Evolutionary conservation across 1,284 basidiomycete genomes (phyloP), one percentile per base, ranked within the genome.

Genomic region (Butyriboletus appendiculatus): DNA sequence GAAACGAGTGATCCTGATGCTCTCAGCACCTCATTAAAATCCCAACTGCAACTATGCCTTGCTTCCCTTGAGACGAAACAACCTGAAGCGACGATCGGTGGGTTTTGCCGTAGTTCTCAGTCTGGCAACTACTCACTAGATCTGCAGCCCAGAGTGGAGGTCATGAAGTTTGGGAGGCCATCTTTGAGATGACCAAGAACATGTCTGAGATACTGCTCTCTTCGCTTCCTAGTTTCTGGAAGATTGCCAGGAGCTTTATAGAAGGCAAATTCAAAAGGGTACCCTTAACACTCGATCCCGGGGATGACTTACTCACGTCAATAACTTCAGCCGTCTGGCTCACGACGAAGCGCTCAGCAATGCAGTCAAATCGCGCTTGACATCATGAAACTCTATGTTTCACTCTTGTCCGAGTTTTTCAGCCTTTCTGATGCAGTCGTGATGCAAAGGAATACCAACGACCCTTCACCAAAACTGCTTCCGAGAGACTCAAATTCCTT

Each of bases 241-340:
- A 88, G 62, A 92, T 99, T 41, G 89, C 92, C 1, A 93, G 87
- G 71, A 86, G 84, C 15, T 96, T 96, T 69, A 86, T 95, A 72
- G 94, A 97, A 42, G 96, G 95, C 4, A 92, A 90, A 70, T 94
- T 91, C 70, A 88, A 86, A 69, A 92, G 88, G 79, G 93, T 93
- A 54, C 56, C 71, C 66, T 33, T 26, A 14, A 45, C 24, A 45
- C 30, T 59, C 6, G 30, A 43, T 35, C 32, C 26, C 22, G 24
- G 4, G 28, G 18, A 45, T 16, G 6, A 35, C 42, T 10, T 48
- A 39, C 56, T 52, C 43, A 57, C 39, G 5, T 26, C 24, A 12
- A 46, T 6, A 15, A 34, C 37, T 16, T 30, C 53, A 73, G 68
- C 59, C 60, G 47, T 48, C 66, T n/a, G 72, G 72, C 24, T 75